Evolutionary conservation across 495 filamentous ascomycete species (phyloP).

Genomic region (Tuber aestivum): DNA sequence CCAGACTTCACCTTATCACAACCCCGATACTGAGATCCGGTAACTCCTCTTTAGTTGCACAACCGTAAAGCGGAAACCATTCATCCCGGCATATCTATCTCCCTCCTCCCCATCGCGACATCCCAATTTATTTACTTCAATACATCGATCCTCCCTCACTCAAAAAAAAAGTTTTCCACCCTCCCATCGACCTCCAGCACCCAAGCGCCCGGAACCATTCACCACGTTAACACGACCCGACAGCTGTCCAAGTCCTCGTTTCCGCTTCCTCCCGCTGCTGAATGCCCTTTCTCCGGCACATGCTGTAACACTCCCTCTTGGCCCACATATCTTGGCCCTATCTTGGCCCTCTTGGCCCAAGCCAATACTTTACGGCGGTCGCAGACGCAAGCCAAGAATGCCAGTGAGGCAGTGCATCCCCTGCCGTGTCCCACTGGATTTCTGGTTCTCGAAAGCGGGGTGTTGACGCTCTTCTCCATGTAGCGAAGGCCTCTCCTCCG

Average conservation of each 20-base stretch:
- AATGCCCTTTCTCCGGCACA: constrained; percentile 15
- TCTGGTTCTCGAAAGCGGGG: background rate
- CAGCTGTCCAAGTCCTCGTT: constrained; percentile 10
- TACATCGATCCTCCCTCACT: background rate
- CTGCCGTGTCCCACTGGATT: background rate
- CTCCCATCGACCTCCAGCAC: background rate
- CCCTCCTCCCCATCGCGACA: background rate
- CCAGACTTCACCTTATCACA: background rate
- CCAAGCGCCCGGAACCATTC: background rate
- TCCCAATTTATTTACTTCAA: background rate
- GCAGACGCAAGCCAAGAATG: constrained; percentile 34
- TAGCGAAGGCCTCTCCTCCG: background rate
- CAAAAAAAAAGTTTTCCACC: background rate
- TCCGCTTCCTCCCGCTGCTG: constrained; percentile 2
- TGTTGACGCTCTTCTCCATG: background rate
- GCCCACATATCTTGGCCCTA: constrained; percentile 32
- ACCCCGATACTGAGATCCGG: background rate
- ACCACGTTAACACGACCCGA: background rate
- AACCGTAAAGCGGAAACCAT: background rate
- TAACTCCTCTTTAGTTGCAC: background rate
- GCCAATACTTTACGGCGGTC: constrained; percentile 25
- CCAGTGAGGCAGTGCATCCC: constrained; percentile 29
- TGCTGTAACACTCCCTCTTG: too few relatives aligned
- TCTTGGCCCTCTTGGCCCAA: constrained; percentile 29
- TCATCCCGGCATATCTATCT: background rate